Evolutionary conservation across 768 basidiomycete species (phyloP), one percentile per base, ranked within the genome.

Genomic region (Leucocoprinus leucothites): DNA sequence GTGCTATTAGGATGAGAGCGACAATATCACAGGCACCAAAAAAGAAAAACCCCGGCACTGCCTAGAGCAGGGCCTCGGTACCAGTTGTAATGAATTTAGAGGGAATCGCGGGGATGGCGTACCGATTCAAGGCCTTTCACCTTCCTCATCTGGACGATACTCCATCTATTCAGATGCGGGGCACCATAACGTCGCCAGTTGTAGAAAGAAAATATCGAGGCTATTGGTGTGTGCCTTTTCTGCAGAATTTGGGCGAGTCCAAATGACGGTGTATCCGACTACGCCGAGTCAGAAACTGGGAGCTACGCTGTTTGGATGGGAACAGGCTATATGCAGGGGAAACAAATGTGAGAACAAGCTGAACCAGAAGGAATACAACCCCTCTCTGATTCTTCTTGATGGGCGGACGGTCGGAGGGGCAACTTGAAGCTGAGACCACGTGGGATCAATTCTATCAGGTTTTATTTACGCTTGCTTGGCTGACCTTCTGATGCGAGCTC

Each of bases 201-300:
- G 80, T 81, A n/a, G 72, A 65, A n/a, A 91, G 67, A 9, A 94
- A 67, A 64, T 62, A 36, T 85, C 76, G 19, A 91, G 73, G 11
- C 74, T 73, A 66, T 94, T 91, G 41, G 81, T 70, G 63, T 90
- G 88, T 0, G 72, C 74, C 67, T 86, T 87, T 60, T 91, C 89
- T 16, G 92, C 14, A 89, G 77, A 1, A 80, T 83, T 62, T 94
- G 89, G 61, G 83, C 88, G 59, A 95, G 76, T 1, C 86, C 87
- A 87, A 44, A 95, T 65, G 34, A 91, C 84, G 26, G 86, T 82
- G 70, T 94, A 95, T 77, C 93, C 92, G 75, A 95, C 92, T 95
- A 68, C 19, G 21, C 46, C 54, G 41, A 51, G 51, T 57, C 56
- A 60, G 59, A 57, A 38, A 26, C 26, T 3, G 5, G 50, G 38